Conservation (phyloP, 2,329 filamentous ascomycete genomes). For the Parafenestella ontariensis region DNA sequence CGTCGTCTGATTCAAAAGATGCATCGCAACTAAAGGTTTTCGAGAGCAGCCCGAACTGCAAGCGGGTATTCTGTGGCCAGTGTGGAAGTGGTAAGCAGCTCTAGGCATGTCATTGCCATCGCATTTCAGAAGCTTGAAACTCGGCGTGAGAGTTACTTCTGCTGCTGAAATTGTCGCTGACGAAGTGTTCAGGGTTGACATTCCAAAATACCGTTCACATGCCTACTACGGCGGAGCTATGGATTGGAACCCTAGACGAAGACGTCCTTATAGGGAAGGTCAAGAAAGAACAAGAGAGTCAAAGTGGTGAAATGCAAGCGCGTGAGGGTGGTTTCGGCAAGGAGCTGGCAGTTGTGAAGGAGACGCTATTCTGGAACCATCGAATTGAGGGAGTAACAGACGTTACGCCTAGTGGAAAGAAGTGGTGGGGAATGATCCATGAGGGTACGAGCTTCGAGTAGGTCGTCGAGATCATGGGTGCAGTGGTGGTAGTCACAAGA, state of each 20-base stretch:
- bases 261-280: too few species aligned
- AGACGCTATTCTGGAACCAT: neutral
- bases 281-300: too few species aligned
- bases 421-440: neutral
- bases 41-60: too few species aligned
- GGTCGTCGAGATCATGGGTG: too few species aligned
- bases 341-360: neutral
- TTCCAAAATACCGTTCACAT: neutral
- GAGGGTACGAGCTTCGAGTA: neutral
- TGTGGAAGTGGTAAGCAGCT: too few species aligned
- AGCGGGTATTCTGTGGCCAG: too few species aligned
- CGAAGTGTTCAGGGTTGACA: neutral
- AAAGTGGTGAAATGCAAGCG: too few species aligned
- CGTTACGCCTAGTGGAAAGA: neutral
- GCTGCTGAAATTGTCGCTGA: neutral
- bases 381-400: neutral
- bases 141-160: too few species aligned
- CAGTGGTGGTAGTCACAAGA: too few species aligned
- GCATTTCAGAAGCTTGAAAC: too few species aligned
- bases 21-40: too few species aligned
- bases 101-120: too few species aligned
- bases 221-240: neutral
- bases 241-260: neutral
- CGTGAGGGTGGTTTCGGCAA: neutral
- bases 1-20: neutral